A percentile compares a stretch with the other conserved stretches of the same genome.
Conservation (phyloP, 78 protist genomes). For the Cyanophora paradoxa region DNA sequence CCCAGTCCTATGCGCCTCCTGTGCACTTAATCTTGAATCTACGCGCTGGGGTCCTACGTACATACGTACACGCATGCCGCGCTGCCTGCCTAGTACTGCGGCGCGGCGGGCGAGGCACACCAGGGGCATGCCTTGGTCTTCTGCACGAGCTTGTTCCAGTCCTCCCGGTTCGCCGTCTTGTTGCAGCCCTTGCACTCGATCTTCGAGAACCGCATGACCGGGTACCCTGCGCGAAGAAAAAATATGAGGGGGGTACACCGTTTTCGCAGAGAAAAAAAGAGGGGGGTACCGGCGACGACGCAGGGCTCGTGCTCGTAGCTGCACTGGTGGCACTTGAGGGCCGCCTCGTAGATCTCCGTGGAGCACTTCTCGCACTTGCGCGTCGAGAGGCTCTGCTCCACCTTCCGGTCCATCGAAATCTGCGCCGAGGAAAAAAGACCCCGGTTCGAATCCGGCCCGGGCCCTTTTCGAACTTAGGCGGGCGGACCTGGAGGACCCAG, state of each 20-base stretch:
- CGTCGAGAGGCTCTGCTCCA: constrained; percentile 21
- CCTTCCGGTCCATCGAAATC: constrained; percentile 29
- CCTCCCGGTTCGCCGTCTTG: constrained; percentile 3
- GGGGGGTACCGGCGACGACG: constrained; percentile 40
- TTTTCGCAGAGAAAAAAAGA: background rate
- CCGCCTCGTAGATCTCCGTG: constrained; percentile 32
- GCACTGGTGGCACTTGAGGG: constrained; percentile 29
- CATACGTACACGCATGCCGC: no score
- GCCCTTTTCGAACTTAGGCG: no score
- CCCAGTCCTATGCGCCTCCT: no score
- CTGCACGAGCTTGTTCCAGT: constrained; percentile 19
- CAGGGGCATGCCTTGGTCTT: constrained; percentile 9
- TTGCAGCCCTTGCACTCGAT: background rate
- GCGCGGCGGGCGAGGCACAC: no score
- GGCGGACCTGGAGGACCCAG: constrained; percentile 56
- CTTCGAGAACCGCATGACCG: background rate
- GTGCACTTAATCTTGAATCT: no score
- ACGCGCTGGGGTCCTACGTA: no score
- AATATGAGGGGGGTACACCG: no score
- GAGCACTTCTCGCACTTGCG: constrained; percentile 13
- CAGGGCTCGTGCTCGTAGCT: constrained; percentile 11
- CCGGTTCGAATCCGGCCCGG: no score
- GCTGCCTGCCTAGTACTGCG: no score
- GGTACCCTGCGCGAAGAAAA: constrained; percentile 3
- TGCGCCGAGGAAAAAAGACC: no score